Evolutionary conservation across 1,139 yeast genomes (phyloP).

Genomic region (Nakaseomyces uthaithaninus): DNA sequence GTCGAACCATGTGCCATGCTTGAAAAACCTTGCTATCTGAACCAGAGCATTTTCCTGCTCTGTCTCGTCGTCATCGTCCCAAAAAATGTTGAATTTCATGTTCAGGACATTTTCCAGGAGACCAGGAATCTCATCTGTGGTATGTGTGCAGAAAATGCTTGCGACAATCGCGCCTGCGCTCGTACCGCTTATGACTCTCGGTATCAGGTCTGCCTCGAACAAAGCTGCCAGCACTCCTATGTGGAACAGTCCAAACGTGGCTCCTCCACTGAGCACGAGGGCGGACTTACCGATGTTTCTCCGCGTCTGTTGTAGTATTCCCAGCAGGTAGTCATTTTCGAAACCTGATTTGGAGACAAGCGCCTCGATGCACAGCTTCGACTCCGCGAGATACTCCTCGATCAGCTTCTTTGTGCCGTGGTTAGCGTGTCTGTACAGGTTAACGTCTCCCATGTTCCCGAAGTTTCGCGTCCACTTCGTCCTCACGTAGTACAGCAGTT

Average conservation of each 20-base stretch:
- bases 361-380: conserved; percentile 51
- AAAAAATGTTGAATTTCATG: conserved; percentile 61
- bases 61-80: conserved; percentile 42
- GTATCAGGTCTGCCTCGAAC: conserved; percentile 64
- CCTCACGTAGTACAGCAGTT: conserved; percentile 62
- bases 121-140: conserved; percentile 60
- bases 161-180: conserved; percentile 98
- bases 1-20: conserved; percentile 79
- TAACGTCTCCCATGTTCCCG: conserved; percentile 82
- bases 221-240: conserved; percentile 82
- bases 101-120: conserved; percentile 48
- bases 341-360: conserved; percentile 38
- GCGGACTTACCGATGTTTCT: conserved; percentile 93
- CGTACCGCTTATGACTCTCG: conserved; percentile 87
- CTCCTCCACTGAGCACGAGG: conserved; percentile 85
- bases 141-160: conserved; percentile 71
- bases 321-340: conserved; percentile 66
- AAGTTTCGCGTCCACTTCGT: conserved; percentile 80
- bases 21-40: conserved; percentile 41
- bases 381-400: conserved; percentile 79
- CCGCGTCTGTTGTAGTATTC: conserved; percentile 78
- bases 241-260: conserved; percentile 86
- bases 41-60: conserved; percentile 38
- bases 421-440: conserved; percentile 66
- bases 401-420: conserved; percentile 81